Conservation (phyloP, 176 grass and related monocot genomes). For the Musa schizocarpa region DNA sequence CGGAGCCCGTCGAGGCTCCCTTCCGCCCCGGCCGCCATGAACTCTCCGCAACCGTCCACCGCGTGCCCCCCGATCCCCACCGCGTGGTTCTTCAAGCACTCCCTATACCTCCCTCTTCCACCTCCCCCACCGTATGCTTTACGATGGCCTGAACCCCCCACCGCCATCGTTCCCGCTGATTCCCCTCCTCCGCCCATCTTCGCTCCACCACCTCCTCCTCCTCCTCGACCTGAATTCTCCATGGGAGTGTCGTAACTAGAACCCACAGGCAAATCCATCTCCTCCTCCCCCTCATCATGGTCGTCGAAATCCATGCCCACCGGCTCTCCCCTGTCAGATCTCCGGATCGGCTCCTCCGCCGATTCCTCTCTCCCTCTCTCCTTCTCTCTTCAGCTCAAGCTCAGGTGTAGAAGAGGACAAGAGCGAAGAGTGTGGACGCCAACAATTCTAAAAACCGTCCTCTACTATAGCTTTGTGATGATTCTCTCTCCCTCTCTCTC, state of each 20-base stretch:
- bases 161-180: neutral
- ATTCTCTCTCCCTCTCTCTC: conserved; percentile 7
- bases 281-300: conserved; percentile 39
- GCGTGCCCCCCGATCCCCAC: conserved; percentile 75
- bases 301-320: conserved; percentile 57
- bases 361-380: neutral
- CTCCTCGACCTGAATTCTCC: neutral
- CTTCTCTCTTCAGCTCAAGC: neutral
- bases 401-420: neutral
- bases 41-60: conserved; percentile 81
- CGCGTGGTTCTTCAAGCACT: conserved; percentile 96
- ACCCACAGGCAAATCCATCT: conserved; percentile 35
- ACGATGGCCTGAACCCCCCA: conserved; percentile 10
- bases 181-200: neutral
- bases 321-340: neutral
- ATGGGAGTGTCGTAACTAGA: conserved; percentile 40
- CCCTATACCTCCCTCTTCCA: conserved; percentile 36
- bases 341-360: neutral
- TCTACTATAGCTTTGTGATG: too few relatives aligned
- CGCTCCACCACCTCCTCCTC: neutral
- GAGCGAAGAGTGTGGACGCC: neutral
- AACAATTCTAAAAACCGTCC: too few relatives aligned
- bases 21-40: conserved; percentile 62
- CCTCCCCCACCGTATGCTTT: neutral
- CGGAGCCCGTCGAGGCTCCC: conserved; percentile 68